A percentile compares a stretch with the other conserved stretches of the same genome.
These are phyloP conservation scores for Solanum lycopersicoides DNA, from an alignment of 257 asterid species.

Conservation along the genomic window DNA sequence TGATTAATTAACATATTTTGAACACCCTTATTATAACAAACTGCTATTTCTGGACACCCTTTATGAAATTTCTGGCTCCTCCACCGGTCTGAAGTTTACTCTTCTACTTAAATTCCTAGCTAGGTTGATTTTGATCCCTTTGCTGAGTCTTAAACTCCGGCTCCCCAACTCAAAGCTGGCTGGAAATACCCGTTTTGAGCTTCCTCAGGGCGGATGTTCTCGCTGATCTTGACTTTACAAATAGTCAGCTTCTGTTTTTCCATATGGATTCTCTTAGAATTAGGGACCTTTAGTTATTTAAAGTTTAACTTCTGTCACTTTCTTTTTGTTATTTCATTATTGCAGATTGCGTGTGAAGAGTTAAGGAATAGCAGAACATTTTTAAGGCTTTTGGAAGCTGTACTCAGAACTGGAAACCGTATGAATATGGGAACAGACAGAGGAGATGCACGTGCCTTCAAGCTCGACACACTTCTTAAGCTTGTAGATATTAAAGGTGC, in stretches of 20 bases:
- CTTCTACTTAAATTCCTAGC: neutral
- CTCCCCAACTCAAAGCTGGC: neutral
- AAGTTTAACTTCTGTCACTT: neutral
- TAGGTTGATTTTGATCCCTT: neutral
- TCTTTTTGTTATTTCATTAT: neutral
- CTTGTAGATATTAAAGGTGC: slow-evolving; percentile 72
- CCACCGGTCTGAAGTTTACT: neutral
- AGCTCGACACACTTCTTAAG: slow-evolving; percentile 74
- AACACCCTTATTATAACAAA: too few relatives aligned
- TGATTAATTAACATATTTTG: too few relatives aligned
- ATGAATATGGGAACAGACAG: slow-evolving; percentile 81
- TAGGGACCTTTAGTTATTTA: neutral
- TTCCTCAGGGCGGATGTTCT: neutral
- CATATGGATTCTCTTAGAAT: neutral
- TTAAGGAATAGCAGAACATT: slow-evolving; percentile 75
- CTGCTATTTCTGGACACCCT: too few relatives aligned
- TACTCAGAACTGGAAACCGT: slow-evolving; percentile 69
- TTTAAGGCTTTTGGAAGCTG: slow-evolving; percentile 70
- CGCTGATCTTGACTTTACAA: neutral
- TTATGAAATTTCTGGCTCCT: too few relatives aligned
- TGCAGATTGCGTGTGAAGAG: slow-evolving; percentile 73
- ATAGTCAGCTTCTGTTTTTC: neutral
- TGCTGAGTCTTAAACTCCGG: neutral
- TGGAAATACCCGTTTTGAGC: neutral
- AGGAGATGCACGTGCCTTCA: slow-evolving; percentile 77